Base-by-base conservation (phyloP, 768 basidiomycete species). In the Hydnomerulius pinastri region DNA sequence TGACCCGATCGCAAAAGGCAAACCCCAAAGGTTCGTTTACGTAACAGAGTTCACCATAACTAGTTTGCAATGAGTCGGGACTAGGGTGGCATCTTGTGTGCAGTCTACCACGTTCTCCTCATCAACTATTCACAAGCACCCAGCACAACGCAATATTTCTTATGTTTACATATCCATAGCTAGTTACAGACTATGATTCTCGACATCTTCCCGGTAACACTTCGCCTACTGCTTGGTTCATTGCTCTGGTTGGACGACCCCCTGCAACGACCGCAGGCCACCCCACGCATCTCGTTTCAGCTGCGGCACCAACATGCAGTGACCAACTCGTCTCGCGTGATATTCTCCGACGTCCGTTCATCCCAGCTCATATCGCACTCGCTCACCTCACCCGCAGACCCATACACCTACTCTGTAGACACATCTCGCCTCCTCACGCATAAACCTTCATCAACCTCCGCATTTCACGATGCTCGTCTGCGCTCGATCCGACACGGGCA, bases 231-330 rank as follows among this genome's bases (percentile, higher is more conserved):
- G 9, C 57, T 83, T 20, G 62, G 72, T 6, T 73, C 69, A 2
- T 56, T 77, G 4, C 63, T 81, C 9, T 79, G 73, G 75, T 9
- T 50, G 24, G 54, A 61, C 29, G 39, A 55, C 18, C 21, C 30
- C 11, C 53, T 36, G 6, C 54, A 62, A 29, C 54, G 59, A 18
- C 48, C 53, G 63, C 69, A 57, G 69, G 61, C 69, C 69, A 57
- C 53, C 30, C 50, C 72, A 38, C 62, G 70, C 12, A 60, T 86
- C 6, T 75, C 71, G 27, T 89, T 90, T 66, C 77, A 77, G 27
- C 74, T 89, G 20, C 82, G 87, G 29, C 87, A 89, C 63, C 70
- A 77, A 35, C 85, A 89, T 56, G 83, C 78, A 21, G 58, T 81
- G 8, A 73, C 77, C 37, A 75, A 81, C 53, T 63, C 71, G 18